Evolutionary conservation across 164 flowering plant genomes (phyloP), one percentile per base, ranked within the genome.

Genomic region (Cinnamomum micranthum): DNA sequence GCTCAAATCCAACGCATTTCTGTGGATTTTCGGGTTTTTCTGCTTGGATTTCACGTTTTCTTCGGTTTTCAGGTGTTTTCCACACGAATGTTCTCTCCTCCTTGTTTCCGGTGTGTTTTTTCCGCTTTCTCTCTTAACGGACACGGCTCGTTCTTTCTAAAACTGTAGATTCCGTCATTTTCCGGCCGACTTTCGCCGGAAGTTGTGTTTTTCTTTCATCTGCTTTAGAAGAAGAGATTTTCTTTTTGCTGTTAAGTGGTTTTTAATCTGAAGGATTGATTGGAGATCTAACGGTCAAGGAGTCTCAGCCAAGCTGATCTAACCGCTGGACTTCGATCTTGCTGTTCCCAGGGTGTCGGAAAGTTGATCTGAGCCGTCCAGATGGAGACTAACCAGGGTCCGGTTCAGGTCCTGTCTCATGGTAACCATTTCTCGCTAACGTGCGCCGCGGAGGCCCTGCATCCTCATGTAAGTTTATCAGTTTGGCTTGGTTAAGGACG

Each of bases 401-500:
- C 77, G n/a, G 74, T 76, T 62, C 73, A 51, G 72, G 63, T 67
- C 64, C 58, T 55, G 76, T 76, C 79, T 75, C 69, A 74, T 33
- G 67, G 28, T 12, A 52, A 50, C 27, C 47, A 71, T 35, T 12
- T 41, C 23, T 20, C 7, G n/a, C 73, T 71, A 71, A 51, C 73
- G 73, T 82, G 83, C 83, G 86, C 84, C 74, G 78, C 71, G 47
- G 83, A 75, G 10, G 12, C 74, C 63, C 19, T 80, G 70, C 80
- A 73, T 23, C 70, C 82, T 60, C 51, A 65, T 25, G 12, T 77
- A 65, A 73, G 76, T 51, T 84, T 31, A 4, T 31, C 2, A 0
- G 6, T 4, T 81, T 76, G 76, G 76, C 41, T 35, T 2, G 10
- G 12, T 25, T 15, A 12, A 64, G 2, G 28, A 9, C 66, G 31